These are phyloP conservation scores for Limonomyces culmigenus DNA, from an alignment of 1,284 basidiomycete species.

Conservation along the genomic window DNA sequence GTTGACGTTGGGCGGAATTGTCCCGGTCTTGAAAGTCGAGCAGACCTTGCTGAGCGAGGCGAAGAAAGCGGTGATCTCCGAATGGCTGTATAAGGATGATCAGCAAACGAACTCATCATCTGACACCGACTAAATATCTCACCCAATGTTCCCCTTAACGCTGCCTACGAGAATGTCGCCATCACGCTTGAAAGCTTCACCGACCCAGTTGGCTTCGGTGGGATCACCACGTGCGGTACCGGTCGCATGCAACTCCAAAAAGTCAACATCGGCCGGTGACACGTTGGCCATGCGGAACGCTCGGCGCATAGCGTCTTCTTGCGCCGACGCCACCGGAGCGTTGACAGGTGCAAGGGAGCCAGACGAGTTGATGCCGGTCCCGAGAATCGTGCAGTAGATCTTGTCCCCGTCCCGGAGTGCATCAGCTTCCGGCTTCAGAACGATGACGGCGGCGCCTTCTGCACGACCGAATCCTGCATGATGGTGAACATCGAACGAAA, in stretches of 20 bases:
- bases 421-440: conserved; percentile 11
- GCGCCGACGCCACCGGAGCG: conserved; percentile 21
- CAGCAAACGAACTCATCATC: neutral
- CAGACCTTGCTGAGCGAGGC: conserved; percentile 18
- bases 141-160: conserved; percentile 18
- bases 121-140: neutral
- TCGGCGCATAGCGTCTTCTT: conserved; percentile 16
- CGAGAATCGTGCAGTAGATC: conserved; percentile 9
- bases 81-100: neutral
- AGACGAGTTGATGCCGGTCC: neutral
- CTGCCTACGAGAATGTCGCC: conserved; percentile 21
- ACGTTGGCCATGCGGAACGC: conserved; percentile 15
- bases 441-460: conserved; percentile 11
- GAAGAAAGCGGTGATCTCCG: conserved; percentile 1
- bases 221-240: conserved; percentile 30
- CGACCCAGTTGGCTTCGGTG: conserved; percentile 30
- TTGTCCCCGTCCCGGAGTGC: conserved; percentile 13
- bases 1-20: conserved; percentile 24
- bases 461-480: conserved; percentile 10
- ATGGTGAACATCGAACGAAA: neutral
- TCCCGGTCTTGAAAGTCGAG: conserved; percentile 17
- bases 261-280: conserved; percentile 23
- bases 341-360: conserved; percentile 14
- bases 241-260: conserved; percentile 30
- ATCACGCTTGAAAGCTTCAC: conserved; percentile 16